Base-by-base conservation (phyloP, 129 eudicot species). In the Artemisia annua region DNA sequence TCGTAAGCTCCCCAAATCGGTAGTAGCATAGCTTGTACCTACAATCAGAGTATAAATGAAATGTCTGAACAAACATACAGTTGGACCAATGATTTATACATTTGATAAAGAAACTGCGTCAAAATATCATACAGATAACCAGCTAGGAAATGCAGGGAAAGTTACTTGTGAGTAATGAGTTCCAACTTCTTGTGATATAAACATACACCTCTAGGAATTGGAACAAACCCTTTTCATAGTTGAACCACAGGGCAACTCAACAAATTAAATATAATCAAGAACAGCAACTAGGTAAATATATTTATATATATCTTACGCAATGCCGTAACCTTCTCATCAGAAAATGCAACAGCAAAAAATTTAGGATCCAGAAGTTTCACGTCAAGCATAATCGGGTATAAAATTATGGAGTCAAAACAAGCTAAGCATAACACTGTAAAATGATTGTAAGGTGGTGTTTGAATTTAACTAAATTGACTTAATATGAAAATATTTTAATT, bases 21-120 rank as follows among this genome's bases (percentile, higher is more conserved):
- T 92, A 92, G 67, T 92, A 92, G 32, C 81, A 87, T 48, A 92
- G 78, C 83, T 92, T 92, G 87, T 92, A 92, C 98, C 98, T 92
- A 65, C 63, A 67, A 73, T 39, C 63, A 69, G 53, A 69, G 53
- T 22, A 56, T 63, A 69, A 51, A 50, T 28, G 43, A 7, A 51
- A 49, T 48, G 15, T 18, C 30, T 39, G 55, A 51, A 55, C 46
- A 39, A 39, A 8, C 46, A 49, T 72, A 50, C 17, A 59, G 68
- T 22, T 72, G 60, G 26, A 58, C n/a, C n/a, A 59, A n/a, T 56
- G 15, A 72, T 48, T 48, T 14, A 26, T 61, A 61, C 43, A 26
- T 60, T 26, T 12, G 4, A 60, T 60, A 60, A 5, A 24, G 7
- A 2, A 2, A 24, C 4, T 26, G 11, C 65, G 1, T 11, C 6